Percentiles rank a stretch among this genome's conserved stretches.
These are phyloP conservation scores for Clausena lansium DNA, from an alignment of 345 rosid species.

Conservation along the genomic window DNA sequence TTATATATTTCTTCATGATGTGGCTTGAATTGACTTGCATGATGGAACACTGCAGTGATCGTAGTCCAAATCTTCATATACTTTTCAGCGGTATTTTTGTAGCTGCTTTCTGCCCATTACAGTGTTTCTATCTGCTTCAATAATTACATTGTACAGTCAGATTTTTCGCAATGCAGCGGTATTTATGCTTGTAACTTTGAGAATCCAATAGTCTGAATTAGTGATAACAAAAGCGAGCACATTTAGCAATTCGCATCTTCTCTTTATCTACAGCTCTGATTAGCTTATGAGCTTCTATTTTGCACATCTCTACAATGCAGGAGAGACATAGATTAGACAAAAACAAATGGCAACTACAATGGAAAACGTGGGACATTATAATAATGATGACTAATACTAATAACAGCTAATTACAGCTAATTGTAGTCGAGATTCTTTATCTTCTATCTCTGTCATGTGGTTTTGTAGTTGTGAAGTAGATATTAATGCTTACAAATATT, in stretches of 20 bases:
- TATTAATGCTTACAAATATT: neutral
- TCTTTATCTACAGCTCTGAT: neutral
- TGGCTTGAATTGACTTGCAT: neutral
- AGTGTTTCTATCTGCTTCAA: neutral
- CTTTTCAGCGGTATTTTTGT: too few species aligned
- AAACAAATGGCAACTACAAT: neutral
- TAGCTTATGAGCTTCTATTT: neutral
- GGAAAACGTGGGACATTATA: neutral
- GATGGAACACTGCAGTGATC: constrained; percentile 12
- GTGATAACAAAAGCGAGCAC: neutral
- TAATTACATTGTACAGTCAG: neutral
- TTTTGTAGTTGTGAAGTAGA: neutral
- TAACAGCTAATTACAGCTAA: neutral
- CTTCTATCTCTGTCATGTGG: constrained; percentile 13
- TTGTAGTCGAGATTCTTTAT: neutral
- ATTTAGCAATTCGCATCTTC: neutral
- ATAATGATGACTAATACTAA: constrained; percentile 9
- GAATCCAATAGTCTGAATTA: neutral
- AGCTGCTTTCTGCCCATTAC: neutral
- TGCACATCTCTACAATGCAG: neutral
- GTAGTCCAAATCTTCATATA: constrained; percentile 6
- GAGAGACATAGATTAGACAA: neutral
- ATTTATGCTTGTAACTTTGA: neutral
- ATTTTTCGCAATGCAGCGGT: neutral
- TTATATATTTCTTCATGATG: neutral